Evolutionary conservation across 2,329 filamentous ascomycete species (phyloP).

Genomic region (Endothia cerciana): DNA sequence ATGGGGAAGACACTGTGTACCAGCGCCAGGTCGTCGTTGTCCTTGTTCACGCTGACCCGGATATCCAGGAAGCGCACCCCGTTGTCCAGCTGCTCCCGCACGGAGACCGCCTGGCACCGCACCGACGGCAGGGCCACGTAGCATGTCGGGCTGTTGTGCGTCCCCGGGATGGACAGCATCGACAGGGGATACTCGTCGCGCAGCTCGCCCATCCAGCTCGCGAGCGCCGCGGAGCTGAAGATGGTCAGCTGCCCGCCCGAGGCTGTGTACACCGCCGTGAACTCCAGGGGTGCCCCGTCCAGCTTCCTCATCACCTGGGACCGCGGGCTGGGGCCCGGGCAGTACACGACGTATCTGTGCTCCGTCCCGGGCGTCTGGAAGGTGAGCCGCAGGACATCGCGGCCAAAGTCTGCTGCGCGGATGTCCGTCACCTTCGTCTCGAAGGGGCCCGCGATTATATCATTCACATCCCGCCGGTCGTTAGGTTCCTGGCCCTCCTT

Average conservation of each 20-base stretch:
- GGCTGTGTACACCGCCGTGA: slow-evolving; percentile 70
- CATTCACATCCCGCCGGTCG: slow-evolving; percentile 60
- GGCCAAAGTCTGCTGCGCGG: slow-evolving; percentile 57
- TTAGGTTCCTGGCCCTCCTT: slow-evolving; percentile 37
- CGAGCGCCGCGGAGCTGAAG: slow-evolving; percentile 70
- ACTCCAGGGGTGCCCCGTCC: slow-evolving; percentile 46
- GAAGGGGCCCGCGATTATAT: slow-evolving; percentile 69
- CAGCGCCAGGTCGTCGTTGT: slow-evolving; percentile 72
- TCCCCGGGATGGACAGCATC: slow-evolving; percentile 87
- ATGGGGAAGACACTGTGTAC: slow-evolving; percentile 92
- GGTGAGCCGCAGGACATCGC: slow-evolving; percentile 73
- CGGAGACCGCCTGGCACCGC: slow-evolving; percentile 82
- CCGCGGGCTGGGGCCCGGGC: slow-evolving; percentile 63
- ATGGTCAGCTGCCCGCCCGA: slow-evolving; percentile 62
- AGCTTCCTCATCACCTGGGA: slow-evolving; percentile 42
- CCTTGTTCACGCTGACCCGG: slow-evolving; percentile 62
- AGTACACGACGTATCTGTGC: slow-evolving; percentile 73
- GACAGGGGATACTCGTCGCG: slow-evolving; percentile 74
- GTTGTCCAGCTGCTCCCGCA: slow-evolving; percentile 79
- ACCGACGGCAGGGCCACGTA: slow-evolving; percentile 87
- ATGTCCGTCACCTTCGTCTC: slow-evolving; percentile 66
- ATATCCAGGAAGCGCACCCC: slow-evolving; percentile 95
- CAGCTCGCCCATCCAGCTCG: slow-evolving; percentile 81
- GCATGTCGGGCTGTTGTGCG: slow-evolving; percentile 90
- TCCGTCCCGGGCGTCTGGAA: slow-evolving; percentile 62